Evolutionary conservation across 495 filamentous ascomycete species (phyloP), one percentile per base, ranked within the genome.

Genomic region (Talaromyces thailandensis): DNA sequence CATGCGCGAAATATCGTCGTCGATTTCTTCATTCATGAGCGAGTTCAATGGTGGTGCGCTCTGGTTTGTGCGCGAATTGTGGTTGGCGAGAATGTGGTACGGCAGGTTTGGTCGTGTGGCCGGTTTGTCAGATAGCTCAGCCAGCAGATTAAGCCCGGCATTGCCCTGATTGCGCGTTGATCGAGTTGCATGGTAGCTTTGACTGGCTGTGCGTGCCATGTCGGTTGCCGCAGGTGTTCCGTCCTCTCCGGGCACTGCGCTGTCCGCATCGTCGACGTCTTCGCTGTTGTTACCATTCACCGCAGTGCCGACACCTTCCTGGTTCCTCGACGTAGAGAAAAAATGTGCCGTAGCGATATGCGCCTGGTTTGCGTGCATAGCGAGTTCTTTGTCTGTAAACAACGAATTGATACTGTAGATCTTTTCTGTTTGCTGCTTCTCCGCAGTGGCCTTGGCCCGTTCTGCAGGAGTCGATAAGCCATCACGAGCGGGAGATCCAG

Each of bases 321-420:
- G 66, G 75, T 82, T 67, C 75, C 79, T 79, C 73, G 83, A 66
- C 68, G 80, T 70, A 37, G 72, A 75, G 70, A 80, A 76, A 77
- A 78, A 71, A 77, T 83, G 75, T 69, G 83, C 66, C 65, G 88
- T 82, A 9, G 87, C 87, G 23, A 90, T 69, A 51, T 88, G 86
- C 0, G 91, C 88, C 28, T 82, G 74, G 65, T 90, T 90, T 50
- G 88, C 87, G 4, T 86, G 86, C 73, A 90, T 80, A 29, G 84
- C 81, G 12, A 97, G 84, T 73, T 98, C 93, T 75, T 93, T 96
- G 64, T 96, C 92, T 0, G 91, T 96, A 68, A 98, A 97, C 25
- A 98, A 84, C 62, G 91, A 89, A 58, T 96, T 88, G 63, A 98
- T 86, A 52, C 88, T 91, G 73, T 92, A 94, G 1, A 85, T 67